phyloP scores from a whole-genome alignment of 1,284 basidiomycete genomes.

The Thelephora terrestris region DNA sequence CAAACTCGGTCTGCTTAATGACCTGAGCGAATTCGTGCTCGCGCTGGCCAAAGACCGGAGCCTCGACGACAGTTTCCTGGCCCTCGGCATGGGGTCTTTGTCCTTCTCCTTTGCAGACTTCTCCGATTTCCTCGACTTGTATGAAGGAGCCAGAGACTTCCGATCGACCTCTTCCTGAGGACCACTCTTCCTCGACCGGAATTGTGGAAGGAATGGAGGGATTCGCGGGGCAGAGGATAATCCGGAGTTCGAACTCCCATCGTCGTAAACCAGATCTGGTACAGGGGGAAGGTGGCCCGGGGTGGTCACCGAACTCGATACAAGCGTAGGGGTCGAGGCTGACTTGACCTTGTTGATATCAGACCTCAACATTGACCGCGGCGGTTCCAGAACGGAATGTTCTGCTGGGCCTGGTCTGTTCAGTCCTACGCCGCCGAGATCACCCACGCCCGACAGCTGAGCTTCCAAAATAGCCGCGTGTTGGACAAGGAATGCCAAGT shows the following conservation, averaged over 20 bases:
- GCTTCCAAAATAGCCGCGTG: conserved; percentile 21
- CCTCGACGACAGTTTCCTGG: background rate
- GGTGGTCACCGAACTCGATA: background rate
- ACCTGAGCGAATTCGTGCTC: background rate
- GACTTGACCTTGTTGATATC: too few relatives aligned
- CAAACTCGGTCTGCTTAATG: background rate
- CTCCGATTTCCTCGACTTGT: background rate
- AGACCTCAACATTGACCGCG: too few relatives aligned
- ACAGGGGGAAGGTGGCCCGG: background rate
- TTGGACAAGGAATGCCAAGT: conserved; percentile 19
- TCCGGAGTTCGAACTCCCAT: background rate
- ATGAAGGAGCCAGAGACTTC: background rate
- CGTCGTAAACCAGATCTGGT: background rate
- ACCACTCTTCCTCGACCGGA: background rate
- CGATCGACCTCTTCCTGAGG: background rate
- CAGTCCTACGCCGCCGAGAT: too few relatives aligned
- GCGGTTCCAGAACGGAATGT: background rate
- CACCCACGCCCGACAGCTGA: conserved; percentile 13
- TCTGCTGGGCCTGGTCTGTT: background rate
- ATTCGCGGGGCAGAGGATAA: background rate
- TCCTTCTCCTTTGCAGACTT: too few relatives aligned
- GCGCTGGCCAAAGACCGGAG: background rate
- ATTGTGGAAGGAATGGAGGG: background rate
- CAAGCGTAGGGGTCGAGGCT: too few relatives aligned
- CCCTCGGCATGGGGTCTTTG: background rate